Base-by-base conservation (phyloP, 345 rosid genomes). In the Populus davidiana region DNA sequence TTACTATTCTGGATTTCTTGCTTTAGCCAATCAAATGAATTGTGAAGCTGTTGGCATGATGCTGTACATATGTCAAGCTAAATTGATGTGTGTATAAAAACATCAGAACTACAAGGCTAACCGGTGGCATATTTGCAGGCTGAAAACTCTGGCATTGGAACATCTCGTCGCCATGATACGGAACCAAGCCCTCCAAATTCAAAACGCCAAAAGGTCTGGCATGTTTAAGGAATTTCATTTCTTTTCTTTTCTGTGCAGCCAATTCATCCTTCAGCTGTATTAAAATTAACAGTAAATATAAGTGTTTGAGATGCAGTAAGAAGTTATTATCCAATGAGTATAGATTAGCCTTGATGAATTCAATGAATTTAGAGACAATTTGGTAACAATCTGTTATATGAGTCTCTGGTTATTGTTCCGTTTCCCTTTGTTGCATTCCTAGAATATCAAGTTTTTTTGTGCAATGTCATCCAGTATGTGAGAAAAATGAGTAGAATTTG, bases 171-270 rank as follows among this genome's bases (percentile, higher is more conserved):
- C 39, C 77, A 12, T 47, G 90, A 87, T 79, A 73, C 84, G 16
- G 89, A 86, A 71, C 72, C 80, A 11, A 50, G 43, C 68, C 72
- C 86, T 43, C 87, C 90, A 25, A 81, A 74, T 78, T 49, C 92
- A 70, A 91, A 91, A 80, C 91, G 94, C 66, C 94, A 83, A 65
- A 91, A 86, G 92, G 94, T 88, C 69, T 12, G 29, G 29, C n/a
- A 59, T 62, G 47, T 54, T 65, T 13, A 66, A 16, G n/a, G 13
- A 27, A 67, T 33, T 17, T 47, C 39, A 7, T 33, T 66, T 13
- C 44, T 29, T 31, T 56, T 23, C 67, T 2, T 56, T 68, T 54
- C 49, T 36, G 21, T 10, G 29, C 27, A 29, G 52, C 33, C 71
- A 61, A 25, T 52, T 5, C 29, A 62, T 39, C 47, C 65, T 54